These are phyloP conservation scores for Plasmodium ovale DNA, from an alignment of 169 alveolate species.

Conservation along the genomic window DNA sequence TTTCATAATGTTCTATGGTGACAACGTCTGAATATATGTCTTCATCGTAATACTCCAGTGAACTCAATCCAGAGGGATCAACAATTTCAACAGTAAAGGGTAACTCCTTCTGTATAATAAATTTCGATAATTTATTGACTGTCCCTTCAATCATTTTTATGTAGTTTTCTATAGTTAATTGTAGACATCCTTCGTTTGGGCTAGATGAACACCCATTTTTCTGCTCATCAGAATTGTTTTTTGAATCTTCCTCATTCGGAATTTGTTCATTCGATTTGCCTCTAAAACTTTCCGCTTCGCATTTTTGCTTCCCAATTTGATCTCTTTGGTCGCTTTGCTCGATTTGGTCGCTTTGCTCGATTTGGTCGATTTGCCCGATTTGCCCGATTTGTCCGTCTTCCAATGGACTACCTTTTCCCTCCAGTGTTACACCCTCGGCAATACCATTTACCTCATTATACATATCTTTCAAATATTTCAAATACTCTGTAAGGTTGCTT, in stretches of 20 bases:
- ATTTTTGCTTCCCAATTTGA: background rate
- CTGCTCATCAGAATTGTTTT: background rate
- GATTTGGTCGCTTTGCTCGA: background rate
- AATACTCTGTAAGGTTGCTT: conserved; percentile 75
- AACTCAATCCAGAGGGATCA: conserved; percentile 95
- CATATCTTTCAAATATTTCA: conserved; percentile 42
- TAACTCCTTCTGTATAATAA: conserved; percentile 49
- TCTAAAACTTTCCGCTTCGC: too few species aligned
- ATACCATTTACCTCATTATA: conserved; percentile 43
- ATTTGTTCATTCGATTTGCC: background rate
- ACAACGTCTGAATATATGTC: conserved; percentile 80
- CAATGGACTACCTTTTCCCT: background rate
- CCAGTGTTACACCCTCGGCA: background rate
- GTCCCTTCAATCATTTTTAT: conserved; percentile 66
- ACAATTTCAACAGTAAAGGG: conserved; percentile 91
- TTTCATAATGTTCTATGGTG: conserved; percentile 81
- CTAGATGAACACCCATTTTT: background rate
- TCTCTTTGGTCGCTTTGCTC: background rate
- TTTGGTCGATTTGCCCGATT: background rate
- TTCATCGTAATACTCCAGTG: conserved; percentile 84
- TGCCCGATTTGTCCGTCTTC: background rate
- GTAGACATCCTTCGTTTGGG: conserved; percentile 11
- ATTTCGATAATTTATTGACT: conserved; percentile 20
- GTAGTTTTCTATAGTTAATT: conserved; percentile 66
- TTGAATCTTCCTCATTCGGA: background rate